These are phyloP conservation scores for Austroboletus rostrupii DNA, from an alignment of 1,284 basidiomycete species.

Conservation along the genomic window DNA sequence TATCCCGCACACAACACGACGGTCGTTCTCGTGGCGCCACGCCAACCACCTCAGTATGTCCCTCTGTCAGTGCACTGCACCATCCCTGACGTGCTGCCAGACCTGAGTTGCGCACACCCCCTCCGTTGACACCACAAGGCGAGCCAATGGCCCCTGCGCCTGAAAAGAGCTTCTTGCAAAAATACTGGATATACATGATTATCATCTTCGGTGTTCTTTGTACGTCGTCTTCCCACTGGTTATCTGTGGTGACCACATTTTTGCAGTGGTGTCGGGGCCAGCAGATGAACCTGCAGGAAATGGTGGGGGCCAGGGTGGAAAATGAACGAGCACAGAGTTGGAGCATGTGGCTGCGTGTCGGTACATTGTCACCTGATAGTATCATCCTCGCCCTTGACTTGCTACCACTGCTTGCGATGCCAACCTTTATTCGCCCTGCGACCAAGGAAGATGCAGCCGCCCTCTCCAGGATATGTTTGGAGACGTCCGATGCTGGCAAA, in stretches of 20 bases:
- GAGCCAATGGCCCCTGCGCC: slow-evolving; percentile 54
- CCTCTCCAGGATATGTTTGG: slow-evolving; percentile 66
- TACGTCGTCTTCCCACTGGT: slow-evolving; percentile 35
- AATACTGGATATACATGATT: slow-evolving; percentile 84
- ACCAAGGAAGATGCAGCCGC: slow-evolving; percentile 49
- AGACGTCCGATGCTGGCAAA: slow-evolving; percentile 66
- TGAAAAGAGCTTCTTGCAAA: slow-evolving; percentile 80
- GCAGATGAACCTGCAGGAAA: slow-evolving; percentile 24
- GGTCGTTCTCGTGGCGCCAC: slow-evolving; percentile 44
- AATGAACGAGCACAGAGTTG: slow-evolving; percentile 5
- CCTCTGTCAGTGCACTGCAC: slow-evolving; percentile 2
- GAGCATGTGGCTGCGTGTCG: slow-evolving; percentile 8
- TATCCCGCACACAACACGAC: slow-evolving; percentile 49
- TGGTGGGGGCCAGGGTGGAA: slow-evolving; percentile 23
- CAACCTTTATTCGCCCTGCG: slow-evolving; percentile 53
- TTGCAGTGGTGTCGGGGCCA: slow-evolving; percentile 29
- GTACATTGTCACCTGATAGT: slow-evolving; percentile 10
- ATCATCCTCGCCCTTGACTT: neutral
- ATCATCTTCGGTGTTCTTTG: slow-evolving; percentile 56
- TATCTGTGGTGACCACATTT: neutral
- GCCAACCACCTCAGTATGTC: slow-evolving; percentile 56
- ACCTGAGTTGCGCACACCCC: slow-evolving; percentile 62
- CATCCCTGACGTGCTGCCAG: slow-evolving; percentile 35
- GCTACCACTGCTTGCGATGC: slow-evolving; percentile 30
- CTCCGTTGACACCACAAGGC: slow-evolving; percentile 63